Percentiles rank a stretch among this genome's conserved stretches.
These are phyloP conservation scores for Jaltomata sinuosa DNA, from an alignment of 257 asterid genomes.

Conservation along the genomic window DNA sequence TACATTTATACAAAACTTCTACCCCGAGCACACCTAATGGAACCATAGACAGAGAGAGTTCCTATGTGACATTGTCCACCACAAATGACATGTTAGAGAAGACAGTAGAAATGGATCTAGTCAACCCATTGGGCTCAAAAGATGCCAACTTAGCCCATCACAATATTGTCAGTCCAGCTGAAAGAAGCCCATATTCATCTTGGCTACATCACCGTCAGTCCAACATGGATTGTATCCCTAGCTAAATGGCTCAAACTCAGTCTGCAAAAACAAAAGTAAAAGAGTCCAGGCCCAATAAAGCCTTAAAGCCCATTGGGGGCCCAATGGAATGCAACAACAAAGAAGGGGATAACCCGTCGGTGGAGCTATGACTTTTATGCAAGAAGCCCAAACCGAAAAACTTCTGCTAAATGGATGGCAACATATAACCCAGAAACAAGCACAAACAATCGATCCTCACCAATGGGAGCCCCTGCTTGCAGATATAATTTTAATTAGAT, in stretches of 20 bases:
- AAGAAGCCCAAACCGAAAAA: slow-evolving; percentile 56
- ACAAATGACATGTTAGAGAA: slow-evolving; percentile 42
- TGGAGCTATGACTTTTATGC: slow-evolving; percentile 30
- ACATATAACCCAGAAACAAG: slow-evolving; percentile 55
- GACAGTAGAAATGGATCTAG: slow-evolving; percentile 54
- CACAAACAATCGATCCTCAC: too few relatives aligned
- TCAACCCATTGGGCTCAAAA: slow-evolving; percentile 25
- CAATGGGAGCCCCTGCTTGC: slow-evolving; percentile 25
- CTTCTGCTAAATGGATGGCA: slow-evolving; percentile 27
- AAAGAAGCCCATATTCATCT: slow-evolving; percentile 30
- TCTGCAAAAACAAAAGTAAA: slow-evolving; percentile 75
- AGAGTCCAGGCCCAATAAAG: slow-evolving; percentile 31
- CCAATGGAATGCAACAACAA: slow-evolving; percentile 48
- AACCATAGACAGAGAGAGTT: too few relatives aligned
- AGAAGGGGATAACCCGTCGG: slow-evolving; percentile 25
- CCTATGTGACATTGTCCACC: slow-evolving; percentile 21
- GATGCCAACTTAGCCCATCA: slow-evolving; percentile 15
- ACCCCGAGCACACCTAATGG: too few relatives aligned
- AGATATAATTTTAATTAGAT: slow-evolving; percentile 31
- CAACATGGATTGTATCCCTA: slow-evolving; percentile 32
- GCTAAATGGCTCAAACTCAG: slow-evolving; percentile 85
- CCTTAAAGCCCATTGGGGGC: slow-evolving; percentile 25
- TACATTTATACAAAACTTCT: too few relatives aligned
- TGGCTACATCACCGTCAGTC: slow-evolving; percentile 13
- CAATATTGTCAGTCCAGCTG: slow-evolving; percentile 11